These are phyloP conservation scores for Monilinia fructicola DNA, from an alignment of 2,329 filamentous ascomycete species.

Conservation along the genomic window DNA sequence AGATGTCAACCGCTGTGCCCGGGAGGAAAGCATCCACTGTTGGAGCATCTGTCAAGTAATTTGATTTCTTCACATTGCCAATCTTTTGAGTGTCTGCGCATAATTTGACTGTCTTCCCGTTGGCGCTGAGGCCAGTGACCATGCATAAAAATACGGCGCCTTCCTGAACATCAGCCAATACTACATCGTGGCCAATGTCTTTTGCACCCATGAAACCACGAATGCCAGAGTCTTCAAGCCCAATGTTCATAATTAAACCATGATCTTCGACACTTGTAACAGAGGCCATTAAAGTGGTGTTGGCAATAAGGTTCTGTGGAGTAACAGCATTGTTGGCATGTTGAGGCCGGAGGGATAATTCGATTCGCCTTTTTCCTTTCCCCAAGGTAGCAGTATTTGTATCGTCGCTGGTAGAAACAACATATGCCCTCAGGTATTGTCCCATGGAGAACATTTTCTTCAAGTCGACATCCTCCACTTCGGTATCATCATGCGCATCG, in stretches of 20 bases:
- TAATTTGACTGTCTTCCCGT: slow-evolving; percentile 83
- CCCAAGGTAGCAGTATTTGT: slow-evolving; percentile 45
- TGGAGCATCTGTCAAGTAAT: slow-evolving; percentile 71
- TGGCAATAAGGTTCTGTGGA: slow-evolving; percentile 69
- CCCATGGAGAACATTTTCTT: slow-evolving; percentile 75
- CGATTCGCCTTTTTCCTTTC: slow-evolving; percentile 73
- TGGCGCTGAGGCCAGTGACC: slow-evolving; percentile 70
- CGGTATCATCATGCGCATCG: slow-evolving; percentile 54
- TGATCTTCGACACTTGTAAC: slow-evolving; percentile 94
- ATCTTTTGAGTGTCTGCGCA: slow-evolving; percentile 71
- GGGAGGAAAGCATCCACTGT: slow-evolving; percentile 89
- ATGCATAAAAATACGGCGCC: slow-evolving; percentile 84
- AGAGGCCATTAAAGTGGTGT: slow-evolving; percentile 81
- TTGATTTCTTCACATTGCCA: slow-evolving; percentile 63
- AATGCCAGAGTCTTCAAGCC: slow-evolving; percentile 64
- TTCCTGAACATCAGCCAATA: slow-evolving; percentile 70
- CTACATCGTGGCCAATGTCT: slow-evolving; percentile 67
- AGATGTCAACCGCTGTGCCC: slow-evolving; percentile 82
- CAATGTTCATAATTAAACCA: slow-evolving; percentile 89
- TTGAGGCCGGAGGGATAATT: slow-evolving; percentile 78
- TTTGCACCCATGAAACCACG: slow-evolving; percentile 84
- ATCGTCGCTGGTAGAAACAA: slow-evolving; percentile 74
- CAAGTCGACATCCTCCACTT: slow-evolving; percentile 65
- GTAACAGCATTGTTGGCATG: slow-evolving; percentile 75
- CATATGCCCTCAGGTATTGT: slow-evolving; percentile 83